These are phyloP conservation scores for Mrakia gelida DNA, from an alignment of 768 basidiomycete species.

Conservation along the genomic window DNA sequence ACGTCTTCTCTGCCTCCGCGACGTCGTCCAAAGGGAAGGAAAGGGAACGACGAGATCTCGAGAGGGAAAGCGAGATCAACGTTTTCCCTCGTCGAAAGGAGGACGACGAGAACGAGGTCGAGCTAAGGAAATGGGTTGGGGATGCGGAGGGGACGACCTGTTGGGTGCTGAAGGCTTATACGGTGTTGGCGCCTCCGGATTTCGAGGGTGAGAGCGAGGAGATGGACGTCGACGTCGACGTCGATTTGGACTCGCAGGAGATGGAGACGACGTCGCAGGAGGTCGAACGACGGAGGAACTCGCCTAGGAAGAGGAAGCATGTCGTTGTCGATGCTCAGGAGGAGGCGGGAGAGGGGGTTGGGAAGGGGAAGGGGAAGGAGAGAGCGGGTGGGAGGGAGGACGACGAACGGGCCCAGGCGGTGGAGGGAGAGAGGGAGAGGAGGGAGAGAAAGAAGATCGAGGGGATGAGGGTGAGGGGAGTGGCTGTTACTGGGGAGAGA, in stretches of 20 bases:
- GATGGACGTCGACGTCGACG: too few species aligned
- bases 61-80: not conserved
- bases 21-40: not conserved
- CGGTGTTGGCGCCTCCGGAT: too few species aligned
- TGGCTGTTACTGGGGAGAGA: not conserved
- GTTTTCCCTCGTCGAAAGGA: not conserved
- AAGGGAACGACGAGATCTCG: not conserved
- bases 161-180: too few species aligned
- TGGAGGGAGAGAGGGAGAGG: not conserved
- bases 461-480: not conserved
- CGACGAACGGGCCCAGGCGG: not conserved
- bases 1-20: too few species aligned
- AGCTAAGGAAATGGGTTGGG: not conserved
- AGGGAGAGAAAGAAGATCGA: not conserved
- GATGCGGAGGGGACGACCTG: not conserved
- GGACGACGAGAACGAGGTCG: not conserved
- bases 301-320: too few species aligned
- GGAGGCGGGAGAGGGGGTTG: too few species aligned
- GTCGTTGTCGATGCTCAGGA: too few species aligned
- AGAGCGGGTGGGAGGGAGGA: not conserved
- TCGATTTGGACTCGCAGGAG: too few species aligned
- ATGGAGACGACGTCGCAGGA: too few species aligned
- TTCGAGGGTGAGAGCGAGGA: too few species aligned
- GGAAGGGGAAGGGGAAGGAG: not conserved
- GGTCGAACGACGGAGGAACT: too few species aligned